Conservation (phyloP, 1,139 yeast genomes). For the Geotrichum fermentans region DNA sequence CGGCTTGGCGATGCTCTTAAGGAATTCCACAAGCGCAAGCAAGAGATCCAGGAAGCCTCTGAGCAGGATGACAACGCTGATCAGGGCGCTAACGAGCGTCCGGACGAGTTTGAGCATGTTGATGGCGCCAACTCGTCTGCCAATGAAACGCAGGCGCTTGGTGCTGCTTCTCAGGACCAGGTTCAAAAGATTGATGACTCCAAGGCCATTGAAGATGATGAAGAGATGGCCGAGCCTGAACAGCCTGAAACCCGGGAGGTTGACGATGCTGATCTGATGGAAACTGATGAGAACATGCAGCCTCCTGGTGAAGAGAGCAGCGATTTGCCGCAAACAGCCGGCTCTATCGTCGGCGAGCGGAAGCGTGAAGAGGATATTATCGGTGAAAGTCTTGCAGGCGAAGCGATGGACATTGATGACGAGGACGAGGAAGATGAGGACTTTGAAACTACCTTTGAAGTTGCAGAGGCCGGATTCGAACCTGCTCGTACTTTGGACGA, state of each 20-base stretch:
- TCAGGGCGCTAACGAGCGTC: constrained; percentile 48
- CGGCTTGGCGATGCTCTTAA: constrained; percentile 87
- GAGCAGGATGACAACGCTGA: constrained; percentile 44
- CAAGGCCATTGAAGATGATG: constrained; percentile 67
- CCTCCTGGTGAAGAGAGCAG: constrained; percentile 21
- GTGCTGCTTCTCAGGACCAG: constrained; percentile 81
- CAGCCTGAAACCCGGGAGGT: constrained; percentile 23
- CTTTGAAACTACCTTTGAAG: constrained; percentile 34
- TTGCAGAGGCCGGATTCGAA: constrained; percentile 39
- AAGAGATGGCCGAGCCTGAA: constrained; percentile 33
- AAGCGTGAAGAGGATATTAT: constrained; percentile 20
- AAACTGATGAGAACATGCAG: constrained; percentile 25
- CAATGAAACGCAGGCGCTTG: constrained; percentile 83
- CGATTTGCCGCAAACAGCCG: constrained; percentile 21
- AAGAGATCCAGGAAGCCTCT: constrained; percentile 60
- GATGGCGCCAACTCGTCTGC: constrained; percentile 72
- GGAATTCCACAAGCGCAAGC: constrained; percentile 86
- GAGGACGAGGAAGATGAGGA: constrained; percentile 27
- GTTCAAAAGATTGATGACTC: constrained; percentile 73
- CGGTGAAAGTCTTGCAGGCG: constrained; percentile 23
- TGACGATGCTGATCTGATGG: constrained; percentile 24
- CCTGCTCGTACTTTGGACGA: constrained; percentile 57
- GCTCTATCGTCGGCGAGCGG: constrained; percentile 27
- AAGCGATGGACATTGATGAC: constrained; percentile 32
- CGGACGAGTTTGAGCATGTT: constrained; percentile 88